Conservation (phyloP, 805 yeast species). For the Yamadazyma endophytica region DNA sequence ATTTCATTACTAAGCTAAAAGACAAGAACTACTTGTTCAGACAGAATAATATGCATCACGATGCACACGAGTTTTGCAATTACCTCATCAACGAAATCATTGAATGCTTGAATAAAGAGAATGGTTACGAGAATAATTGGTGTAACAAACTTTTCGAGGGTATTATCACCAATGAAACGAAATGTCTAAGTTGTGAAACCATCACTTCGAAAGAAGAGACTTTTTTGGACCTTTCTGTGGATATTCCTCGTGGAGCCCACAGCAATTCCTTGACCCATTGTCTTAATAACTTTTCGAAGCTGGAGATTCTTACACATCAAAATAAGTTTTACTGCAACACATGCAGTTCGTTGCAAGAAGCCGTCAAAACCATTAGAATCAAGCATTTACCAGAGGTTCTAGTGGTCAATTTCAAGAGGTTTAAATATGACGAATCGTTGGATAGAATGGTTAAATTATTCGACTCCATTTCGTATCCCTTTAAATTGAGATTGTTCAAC, state of each 20-base stretch:
- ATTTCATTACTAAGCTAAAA: constrained; percentile 71
- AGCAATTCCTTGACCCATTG: constrained; percentile 70
- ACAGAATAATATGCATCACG: constrained; percentile 89
- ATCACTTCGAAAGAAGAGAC: constrained; percentile 78
- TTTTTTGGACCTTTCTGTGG: constrained; percentile 83
- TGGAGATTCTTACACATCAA: constrained; percentile 78
- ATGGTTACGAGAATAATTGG: constrained; percentile 37
- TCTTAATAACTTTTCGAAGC: constrained; percentile 74
- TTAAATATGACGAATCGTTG: constrained; percentile 81
- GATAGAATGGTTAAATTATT: constrained; percentile 82
- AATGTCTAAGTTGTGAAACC: constrained; percentile 85
- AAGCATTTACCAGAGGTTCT: constrained; percentile 73
- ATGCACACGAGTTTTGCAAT: constrained; percentile 95
- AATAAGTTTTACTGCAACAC: constrained; percentile 92
- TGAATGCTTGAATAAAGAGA: constrained; percentile 51
- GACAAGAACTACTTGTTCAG: constrained; percentile 81
- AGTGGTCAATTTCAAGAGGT: constrained; percentile 84
- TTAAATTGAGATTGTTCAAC: constrained; percentile 62
- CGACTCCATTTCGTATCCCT: constrained; percentile 79
- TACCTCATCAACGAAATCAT: constrained; percentile 67
- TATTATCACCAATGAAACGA: constrained; percentile 76
- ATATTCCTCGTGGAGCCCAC: constrained; percentile 60
- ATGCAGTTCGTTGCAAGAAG: constrained; percentile 90
- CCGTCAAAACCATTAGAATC: constrained; percentile 82
- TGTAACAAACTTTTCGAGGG: constrained; percentile 81